These are phyloP conservation scores for Spergularia bocconei DNA, from an alignment of 148 eudicot genomes.

Conservation along the genomic window DNA sequence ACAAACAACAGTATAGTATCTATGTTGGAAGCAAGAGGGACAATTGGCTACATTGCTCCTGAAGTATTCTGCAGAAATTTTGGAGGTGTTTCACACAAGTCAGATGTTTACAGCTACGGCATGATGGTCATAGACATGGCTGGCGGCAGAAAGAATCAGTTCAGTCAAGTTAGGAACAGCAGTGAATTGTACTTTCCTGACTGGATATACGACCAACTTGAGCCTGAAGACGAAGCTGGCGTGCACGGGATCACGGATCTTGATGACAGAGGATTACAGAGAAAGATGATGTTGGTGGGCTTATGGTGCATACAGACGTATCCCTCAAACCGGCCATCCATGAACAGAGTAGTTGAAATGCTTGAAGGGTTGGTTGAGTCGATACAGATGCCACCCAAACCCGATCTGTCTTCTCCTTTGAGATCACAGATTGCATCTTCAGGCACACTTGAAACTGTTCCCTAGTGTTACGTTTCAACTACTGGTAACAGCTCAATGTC, in stretches of 20 bases:
- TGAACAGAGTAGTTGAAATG: conserved; percentile 15
- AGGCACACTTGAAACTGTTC: too few relatives aligned
- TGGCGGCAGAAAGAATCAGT: conserved; percentile 1
- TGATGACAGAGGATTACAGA: conserved; percentile 21
- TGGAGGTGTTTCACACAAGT: conserved; percentile 18
- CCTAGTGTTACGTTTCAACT: too few relatives aligned
- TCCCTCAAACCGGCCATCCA: conserved; percentile 6
- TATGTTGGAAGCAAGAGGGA: conserved; percentile 28
- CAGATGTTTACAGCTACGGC: conserved; percentile 26
- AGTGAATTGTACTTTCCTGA: conserved; percentile 9
- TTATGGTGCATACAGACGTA: conserved; percentile 21
- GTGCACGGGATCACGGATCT: background rate
- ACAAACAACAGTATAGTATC: conserved; percentile 20
- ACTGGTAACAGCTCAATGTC: too few relatives aligned
- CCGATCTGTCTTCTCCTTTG: too few relatives aligned
- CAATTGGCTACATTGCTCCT: conserved; percentile 32
- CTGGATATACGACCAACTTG: conserved; percentile 31
- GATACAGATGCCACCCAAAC: conserved; percentile 4
- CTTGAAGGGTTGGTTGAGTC: conserved; percentile 13
- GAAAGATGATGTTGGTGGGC: conserved; percentile 41
- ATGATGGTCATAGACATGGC: conserved; percentile 26
- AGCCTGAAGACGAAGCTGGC: background rate
- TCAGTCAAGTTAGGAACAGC: background rate
- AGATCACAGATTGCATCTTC: too few relatives aligned
- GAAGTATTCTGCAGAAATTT: conserved; percentile 17